Conservation (phyloP, 2,329 filamentous ascomycete genomes). For the Fusarium irregulare region DNA sequence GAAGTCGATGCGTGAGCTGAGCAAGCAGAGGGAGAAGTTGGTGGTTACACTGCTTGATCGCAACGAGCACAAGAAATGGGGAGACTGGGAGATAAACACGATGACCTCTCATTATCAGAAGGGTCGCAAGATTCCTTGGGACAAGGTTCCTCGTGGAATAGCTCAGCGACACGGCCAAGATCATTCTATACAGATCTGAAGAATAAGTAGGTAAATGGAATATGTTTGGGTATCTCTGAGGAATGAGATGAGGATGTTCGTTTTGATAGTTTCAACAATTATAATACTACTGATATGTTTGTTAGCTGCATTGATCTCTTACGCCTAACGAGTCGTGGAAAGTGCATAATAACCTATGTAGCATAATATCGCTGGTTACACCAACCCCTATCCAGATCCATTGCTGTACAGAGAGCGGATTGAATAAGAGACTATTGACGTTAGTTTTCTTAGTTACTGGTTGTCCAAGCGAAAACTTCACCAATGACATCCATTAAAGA, state of each 20-base stretch:
- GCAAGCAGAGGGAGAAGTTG: background rate
- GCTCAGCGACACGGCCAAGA: background rate
- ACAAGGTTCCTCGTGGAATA: background rate
- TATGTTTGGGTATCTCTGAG: background rate
- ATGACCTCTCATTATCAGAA: background rate
- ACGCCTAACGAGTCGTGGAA: no score
- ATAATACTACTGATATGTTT: background rate
- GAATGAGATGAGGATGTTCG: background rate
- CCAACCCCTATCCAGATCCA: background rate
- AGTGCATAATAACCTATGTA: background rate
- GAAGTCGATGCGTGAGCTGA: background rate
- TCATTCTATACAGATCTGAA: background rate
- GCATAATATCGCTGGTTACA: background rate
- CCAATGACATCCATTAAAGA: background rate
- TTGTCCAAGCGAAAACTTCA: background rate
- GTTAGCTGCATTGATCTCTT: background rate
- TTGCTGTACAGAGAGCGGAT: background rate
- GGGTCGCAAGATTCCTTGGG: background rate
- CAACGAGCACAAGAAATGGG: background rate
- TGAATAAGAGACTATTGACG: background rate
- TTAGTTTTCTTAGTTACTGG: background rate
- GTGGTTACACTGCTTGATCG: background rate
- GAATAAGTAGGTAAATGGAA: fast-evolving
- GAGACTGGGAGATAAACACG: background rate
- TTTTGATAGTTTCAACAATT: background rate